Conservation (phyloP, 176 grass and related monocot species). For the Avena eriantha region DNA sequence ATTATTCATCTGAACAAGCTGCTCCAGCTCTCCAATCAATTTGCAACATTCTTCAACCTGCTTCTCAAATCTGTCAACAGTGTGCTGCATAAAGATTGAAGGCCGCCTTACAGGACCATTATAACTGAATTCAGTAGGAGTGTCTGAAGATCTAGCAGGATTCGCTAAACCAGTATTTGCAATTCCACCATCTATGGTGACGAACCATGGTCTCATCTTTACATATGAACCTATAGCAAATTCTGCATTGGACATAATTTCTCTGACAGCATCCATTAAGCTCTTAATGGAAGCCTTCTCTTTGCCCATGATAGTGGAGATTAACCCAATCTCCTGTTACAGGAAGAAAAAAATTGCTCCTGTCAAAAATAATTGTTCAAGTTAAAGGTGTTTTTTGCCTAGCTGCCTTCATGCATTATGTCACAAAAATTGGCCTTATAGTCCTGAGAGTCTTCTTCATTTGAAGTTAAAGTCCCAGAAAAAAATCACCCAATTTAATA, state of each 20-base stretch:
- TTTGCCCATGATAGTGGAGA: slow-evolving; percentile 62
- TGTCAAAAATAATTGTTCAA: slow-evolving; percentile 33
- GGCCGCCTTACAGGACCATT: slow-evolving; percentile 63
- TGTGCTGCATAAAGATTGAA: slow-evolving; percentile 67
- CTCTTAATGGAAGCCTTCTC: slow-evolving; percentile 63
- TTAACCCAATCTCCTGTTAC: slow-evolving; percentile 60
- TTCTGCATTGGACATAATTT: slow-evolving; percentile 63
- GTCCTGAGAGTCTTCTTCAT: neutral
- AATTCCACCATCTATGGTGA: slow-evolving; percentile 43
- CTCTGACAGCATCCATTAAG: slow-evolving; percentile 52
- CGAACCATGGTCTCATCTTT: slow-evolving; percentile 59
- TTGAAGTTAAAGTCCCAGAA: slow-evolving; percentile 1
- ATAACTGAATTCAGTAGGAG: slow-evolving; percentile 44
- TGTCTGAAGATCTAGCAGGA: slow-evolving; percentile 13
- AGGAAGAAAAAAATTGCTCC: slow-evolving; percentile 28
- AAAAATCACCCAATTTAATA: slow-evolving; percentile 3
- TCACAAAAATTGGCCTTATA: neutral
- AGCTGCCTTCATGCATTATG: slow-evolving; percentile 24
- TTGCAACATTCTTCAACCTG: slow-evolving; percentile 65
- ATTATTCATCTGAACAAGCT: slow-evolving; percentile 65
- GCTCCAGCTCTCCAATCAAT: slow-evolving; percentile 73
- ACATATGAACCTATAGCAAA: slow-evolving; percentile 67
- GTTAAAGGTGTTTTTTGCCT: slow-evolving; percentile 6
- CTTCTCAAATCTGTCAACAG: slow-evolving; percentile 70
- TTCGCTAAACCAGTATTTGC: slow-evolving; percentile 43